phyloP scores from a whole-genome alignment of 768 basidiomycete genomes.

The Boletus speciosus region DNA sequence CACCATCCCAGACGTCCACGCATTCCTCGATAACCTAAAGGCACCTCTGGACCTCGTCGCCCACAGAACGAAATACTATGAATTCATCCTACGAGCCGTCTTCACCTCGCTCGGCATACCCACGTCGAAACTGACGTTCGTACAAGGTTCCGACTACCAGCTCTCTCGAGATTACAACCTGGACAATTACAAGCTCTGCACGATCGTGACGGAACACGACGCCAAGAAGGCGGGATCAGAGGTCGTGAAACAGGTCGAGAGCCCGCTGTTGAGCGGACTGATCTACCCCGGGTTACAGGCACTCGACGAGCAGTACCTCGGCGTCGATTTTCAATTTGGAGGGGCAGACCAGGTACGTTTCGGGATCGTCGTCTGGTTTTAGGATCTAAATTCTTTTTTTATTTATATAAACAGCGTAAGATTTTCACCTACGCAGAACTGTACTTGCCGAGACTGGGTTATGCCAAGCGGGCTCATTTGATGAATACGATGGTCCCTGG shows the following conservation, averaged over 20 bases:
- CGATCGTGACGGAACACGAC: slow-evolving; percentile 93
- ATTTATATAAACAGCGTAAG: slow-evolving; percentile 63
- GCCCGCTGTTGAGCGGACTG: slow-evolving; percentile 83
- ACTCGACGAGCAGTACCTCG: slow-evolving; percentile 95
- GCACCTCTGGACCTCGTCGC: slow-evolving; percentile 90
- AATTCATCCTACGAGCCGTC: slow-evolving; percentile 74
- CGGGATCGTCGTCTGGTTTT: not conserved
- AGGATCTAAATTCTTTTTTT: not conserved
- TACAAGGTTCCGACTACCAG: slow-evolving; percentile 91
- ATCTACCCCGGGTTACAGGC: slow-evolving; percentile 97
- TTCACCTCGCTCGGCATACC: slow-evolving; percentile 91
- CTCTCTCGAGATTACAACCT: slow-evolving; percentile 88
- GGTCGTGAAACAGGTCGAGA: slow-evolving; percentile 96
- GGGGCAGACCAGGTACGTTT: slow-evolving; percentile 87
- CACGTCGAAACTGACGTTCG: slow-evolving; percentile 75
- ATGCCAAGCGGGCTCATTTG: slow-evolving; percentile 90
- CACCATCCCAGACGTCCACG: slow-evolving; percentile 72
- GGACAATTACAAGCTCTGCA: slow-evolving; percentile 89
- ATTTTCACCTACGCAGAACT: slow-evolving; percentile 98
- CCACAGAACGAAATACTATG: slow-evolving; percentile 88
- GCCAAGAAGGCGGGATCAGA: slow-evolving; percentile 98
- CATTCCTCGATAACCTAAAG: slow-evolving; percentile 96
- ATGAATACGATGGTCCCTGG: slow-evolving; percentile 99
- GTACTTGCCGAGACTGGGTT: slow-evolving; percentile 91
- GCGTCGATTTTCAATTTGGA: slow-evolving; percentile 95